Conservation (phyloP, 2,329 filamentous ascomycete species). For the Epichloe typhina region DNA sequence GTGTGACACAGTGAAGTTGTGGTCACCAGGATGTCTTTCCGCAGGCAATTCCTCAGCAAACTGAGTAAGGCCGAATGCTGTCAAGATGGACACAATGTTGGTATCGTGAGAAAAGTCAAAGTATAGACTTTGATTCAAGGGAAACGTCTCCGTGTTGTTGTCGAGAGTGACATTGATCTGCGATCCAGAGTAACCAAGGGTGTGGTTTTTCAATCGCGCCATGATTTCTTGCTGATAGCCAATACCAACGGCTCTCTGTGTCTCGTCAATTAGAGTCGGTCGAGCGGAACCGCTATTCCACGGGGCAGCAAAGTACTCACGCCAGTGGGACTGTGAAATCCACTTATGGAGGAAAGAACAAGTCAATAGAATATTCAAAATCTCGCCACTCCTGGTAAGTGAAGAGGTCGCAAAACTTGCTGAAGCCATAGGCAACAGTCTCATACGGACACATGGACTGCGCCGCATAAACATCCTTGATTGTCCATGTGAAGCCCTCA, state of each 20-base stretch:
- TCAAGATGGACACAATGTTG: constrained; percentile 56
- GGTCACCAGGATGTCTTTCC: constrained; percentile 38
- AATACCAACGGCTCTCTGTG: constrained; percentile 53
- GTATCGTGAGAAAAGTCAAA: constrained; percentile 71
- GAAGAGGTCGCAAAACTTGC: constrained; percentile 60
- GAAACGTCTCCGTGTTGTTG: constrained; percentile 55
- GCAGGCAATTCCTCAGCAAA: constrained; percentile 48
- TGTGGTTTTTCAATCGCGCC: constrained; percentile 56
- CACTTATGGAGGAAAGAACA: constrained; percentile 49
- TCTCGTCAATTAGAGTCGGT: neutral
- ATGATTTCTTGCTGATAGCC: constrained; percentile 62
- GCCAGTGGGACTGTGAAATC: constrained; percentile 51
- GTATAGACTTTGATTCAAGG: constrained; percentile 59
- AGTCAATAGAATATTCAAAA: constrained; percentile 59
- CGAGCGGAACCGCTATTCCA: neutral
- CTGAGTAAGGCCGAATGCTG: constrained; percentile 59
- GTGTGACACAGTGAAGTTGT: constrained; percentile 53
- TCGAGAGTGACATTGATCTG: constrained; percentile 60
- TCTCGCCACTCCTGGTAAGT: constrained; percentile 61
- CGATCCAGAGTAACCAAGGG: constrained; percentile 41
- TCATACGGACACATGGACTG: constrained; percentile 68
- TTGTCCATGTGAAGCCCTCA: constrained; percentile 48
- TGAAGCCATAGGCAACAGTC: constrained; percentile 63
- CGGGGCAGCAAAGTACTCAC: constrained; percentile 20
- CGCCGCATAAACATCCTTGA: constrained; percentile 49